Conservation (phyloP, 2,329 filamentous ascomycete species). For the Raffaelea ambrosiae region DNA sequence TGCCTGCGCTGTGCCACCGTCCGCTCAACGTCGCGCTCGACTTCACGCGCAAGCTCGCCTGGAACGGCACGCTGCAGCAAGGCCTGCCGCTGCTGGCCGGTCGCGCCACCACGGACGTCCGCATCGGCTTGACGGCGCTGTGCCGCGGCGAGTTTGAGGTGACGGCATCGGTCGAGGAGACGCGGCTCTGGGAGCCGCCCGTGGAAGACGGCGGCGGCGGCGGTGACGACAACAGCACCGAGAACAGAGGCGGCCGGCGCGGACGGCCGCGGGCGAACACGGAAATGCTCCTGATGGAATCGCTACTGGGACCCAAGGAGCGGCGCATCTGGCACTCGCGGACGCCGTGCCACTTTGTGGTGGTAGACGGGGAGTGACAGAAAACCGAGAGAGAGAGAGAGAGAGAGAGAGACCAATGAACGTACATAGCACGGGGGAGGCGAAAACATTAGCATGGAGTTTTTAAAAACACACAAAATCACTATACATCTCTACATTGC, state of each 20-base stretch:
- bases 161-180: slow-evolving; percentile 73
- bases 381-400: slow-evolving; percentile 5
- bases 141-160: slow-evolving; percentile 79
- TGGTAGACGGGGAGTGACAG: slow-evolving; percentile 30
- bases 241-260: neutral
- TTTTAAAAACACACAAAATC: too few relatives aligned
- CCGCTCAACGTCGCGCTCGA: slow-evolving; percentile 67
- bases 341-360: slow-evolving; percentile 45
- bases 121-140: slow-evolving; percentile 64
- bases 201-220: slow-evolving; percentile 11
- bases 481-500: too few relatives aligned
- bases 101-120: slow-evolving; percentile 49
- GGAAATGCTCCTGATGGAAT: slow-evolving; percentile 49
- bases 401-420: neutral
- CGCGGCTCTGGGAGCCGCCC: slow-evolving; percentile 39
- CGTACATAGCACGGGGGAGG: neutral
- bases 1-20: slow-evolving; percentile 68
- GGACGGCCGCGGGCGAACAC: slow-evolving; percentile 41
- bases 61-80: slow-evolving; percentile 78
- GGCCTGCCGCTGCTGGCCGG: slow-evolving; percentile 55
- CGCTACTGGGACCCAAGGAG: slow-evolving; percentile 49
- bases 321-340: slow-evolving; percentile 58
- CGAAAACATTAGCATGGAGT: neutral
- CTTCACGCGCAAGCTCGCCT: slow-evolving; percentile 71
- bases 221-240: slow-evolving; percentile 4